A percentile compares a stretch with the other conserved stretches of the same genome.
Evolutionary conservation across 2,329 filamentous ascomycete species (phyloP).

Genomic region (Rutstroemia sydowiana): DNA sequence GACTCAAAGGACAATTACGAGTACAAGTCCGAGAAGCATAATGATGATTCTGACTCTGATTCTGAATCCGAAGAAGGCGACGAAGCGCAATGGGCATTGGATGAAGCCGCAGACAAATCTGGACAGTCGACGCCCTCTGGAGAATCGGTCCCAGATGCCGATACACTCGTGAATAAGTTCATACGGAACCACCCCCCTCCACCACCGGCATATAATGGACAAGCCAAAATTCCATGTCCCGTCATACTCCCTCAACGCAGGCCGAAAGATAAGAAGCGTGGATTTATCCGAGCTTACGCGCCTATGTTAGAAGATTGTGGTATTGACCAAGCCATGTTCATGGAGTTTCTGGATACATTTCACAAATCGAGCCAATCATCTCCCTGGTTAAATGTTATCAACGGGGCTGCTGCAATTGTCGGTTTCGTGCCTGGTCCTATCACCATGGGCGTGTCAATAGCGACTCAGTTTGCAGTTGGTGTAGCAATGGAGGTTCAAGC

Average conservation of each 20-base stretch:
- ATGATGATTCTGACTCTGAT: conserved; percentile 11
- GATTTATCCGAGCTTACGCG: conserved; percentile 47
- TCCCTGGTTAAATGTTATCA: conserved; percentile 35
- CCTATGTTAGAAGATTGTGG: conserved; percentile 39
- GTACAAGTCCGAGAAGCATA: conserved; percentile 1
- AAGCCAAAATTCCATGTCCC: conserved; percentile 33
- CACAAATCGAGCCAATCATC: conserved; percentile 36
- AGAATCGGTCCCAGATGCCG: conserved; percentile 5
- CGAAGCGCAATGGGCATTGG: conserved; percentile 24
- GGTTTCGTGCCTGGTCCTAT: conserved; percentile 33
- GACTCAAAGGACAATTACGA: conserved; percentile 11
- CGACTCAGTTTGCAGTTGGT: conserved; percentile 36
- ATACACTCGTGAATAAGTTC: conserved; percentile 16
- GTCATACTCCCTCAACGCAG: conserved; percentile 47
- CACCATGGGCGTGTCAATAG: conserved; percentile 37
- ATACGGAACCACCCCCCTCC: conserved; percentile 18
- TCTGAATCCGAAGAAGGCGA: conserved; percentile 18
- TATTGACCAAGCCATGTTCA: conserved; percentile 41
- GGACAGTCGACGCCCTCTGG: not conserved
- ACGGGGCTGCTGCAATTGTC: conserved; percentile 33
- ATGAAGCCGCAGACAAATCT: conserved; percentile 16
- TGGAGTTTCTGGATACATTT: conserved; percentile 42
- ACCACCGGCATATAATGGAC: conserved; percentile 7
- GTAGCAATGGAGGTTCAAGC: conserved; percentile 33
- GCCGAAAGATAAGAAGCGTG: conserved; percentile 39